Evolutionary conservation across 331 rosid species (phyloP).

Genomic region (Rhamnella rubrinervis): DNA sequence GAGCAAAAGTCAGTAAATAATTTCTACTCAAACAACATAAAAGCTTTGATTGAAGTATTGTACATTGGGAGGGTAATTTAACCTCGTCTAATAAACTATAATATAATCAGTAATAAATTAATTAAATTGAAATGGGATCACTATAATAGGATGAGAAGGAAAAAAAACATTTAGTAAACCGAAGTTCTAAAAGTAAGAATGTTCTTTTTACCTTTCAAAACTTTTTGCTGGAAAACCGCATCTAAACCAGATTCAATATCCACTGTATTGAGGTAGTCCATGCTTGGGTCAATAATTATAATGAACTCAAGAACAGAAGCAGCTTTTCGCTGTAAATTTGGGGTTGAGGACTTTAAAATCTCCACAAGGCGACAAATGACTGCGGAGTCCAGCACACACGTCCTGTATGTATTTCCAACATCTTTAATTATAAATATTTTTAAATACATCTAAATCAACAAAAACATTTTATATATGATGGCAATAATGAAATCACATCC

Average conservation of each 20-base stretch:
- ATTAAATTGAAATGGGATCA: neutral
- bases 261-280: conserved; percentile 37
- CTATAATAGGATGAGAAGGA: neutral
- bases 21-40: too few species aligned
- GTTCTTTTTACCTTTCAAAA: conserved; percentile 50
- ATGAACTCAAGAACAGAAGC: conserved; percentile 74
- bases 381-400: conserved; percentile 47
- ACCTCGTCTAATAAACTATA: too few species aligned
- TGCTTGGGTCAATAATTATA: conserved; percentile 57
- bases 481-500: too few species aligned
- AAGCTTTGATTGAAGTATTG: too few species aligned
- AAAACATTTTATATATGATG: too few species aligned
- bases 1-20: too few species aligned
- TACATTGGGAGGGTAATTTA: too few species aligned
- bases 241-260: conserved; percentile 65
- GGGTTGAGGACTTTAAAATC: conserved; percentile 62
- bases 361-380: conserved; percentile 57
- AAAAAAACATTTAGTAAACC: neutral
- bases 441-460: too few species aligned
- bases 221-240: conserved; percentile 60
- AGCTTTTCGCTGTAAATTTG: conserved; percentile 72
- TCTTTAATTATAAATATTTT: too few species aligned
- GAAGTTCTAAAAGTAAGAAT: neutral
- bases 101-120: too few species aligned
- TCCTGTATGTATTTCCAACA: conserved; percentile 36